These are phyloP conservation scores for Colletotrichum lindemuthianum DNA, from an alignment of 2,329 filamentous ascomycete genomes.

Conservation along the genomic window DNA sequence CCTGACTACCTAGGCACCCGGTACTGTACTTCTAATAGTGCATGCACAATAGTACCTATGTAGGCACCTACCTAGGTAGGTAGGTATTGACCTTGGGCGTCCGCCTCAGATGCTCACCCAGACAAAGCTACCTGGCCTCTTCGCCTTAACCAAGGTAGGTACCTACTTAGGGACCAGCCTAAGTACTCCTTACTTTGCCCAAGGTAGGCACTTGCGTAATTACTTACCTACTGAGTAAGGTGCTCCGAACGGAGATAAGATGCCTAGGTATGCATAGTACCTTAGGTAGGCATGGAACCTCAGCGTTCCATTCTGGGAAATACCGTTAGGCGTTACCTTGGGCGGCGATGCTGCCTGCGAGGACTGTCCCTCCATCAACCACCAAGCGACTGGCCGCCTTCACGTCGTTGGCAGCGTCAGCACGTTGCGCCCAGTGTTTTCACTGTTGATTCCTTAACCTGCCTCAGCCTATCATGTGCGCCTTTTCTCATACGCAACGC, in stretches of 20 bases:
- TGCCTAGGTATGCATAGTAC: too few species aligned
- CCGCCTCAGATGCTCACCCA: too few species aligned
- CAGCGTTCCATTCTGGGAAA: constrained; percentile 22
- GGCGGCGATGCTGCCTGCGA: constrained; percentile 36
- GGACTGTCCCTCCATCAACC: constrained; percentile 17
- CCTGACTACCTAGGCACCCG: background rate
- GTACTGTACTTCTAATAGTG: too few species aligned
- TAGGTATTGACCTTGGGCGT: background rate
- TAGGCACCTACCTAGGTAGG: too few species aligned
- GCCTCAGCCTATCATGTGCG: constrained; percentile 20
- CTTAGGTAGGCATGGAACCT: constrained; percentile 16
- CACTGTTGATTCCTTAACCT: background rate
- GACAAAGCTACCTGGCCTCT: too few species aligned
- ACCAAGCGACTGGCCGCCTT: background rate
- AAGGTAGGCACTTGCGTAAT: too few species aligned
- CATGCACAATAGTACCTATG: background rate
- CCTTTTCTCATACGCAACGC: constrained; percentile 5
- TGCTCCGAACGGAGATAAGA: background rate
- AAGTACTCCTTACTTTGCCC: too few species aligned
- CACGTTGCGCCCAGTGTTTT: constrained; percentile 4
- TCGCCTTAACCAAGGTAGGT: too few species aligned
- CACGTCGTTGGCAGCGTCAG: constrained; percentile 5
- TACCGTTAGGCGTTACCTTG: constrained; percentile 18
- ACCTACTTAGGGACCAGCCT: too few species aligned
- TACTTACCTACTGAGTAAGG: background rate